Base-by-base conservation (phyloP, 2,329 filamentous ascomycete species). In the Pochonia chlamydosporia region DNA sequence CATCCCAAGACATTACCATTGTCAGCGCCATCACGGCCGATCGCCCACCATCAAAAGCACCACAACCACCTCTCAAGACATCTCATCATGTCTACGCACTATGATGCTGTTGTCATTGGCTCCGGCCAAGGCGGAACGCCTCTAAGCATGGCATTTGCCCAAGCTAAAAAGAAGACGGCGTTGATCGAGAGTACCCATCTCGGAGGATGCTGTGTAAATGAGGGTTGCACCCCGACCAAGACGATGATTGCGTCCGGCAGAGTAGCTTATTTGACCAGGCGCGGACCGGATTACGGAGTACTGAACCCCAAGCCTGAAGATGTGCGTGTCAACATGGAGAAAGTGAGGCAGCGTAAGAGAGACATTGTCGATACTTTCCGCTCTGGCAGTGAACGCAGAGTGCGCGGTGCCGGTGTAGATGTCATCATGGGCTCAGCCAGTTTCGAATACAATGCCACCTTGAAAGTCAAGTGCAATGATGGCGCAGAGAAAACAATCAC, bases 161-260 rank as follows among this genome's bases (percentile, higher is more conserved):
- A 68, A 25, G 65, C 71, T 3, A 68, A 68, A 24, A 63, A 66
- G 14, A 70, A 67, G 43, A 72, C 71, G 1, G 68, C 68, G 5
- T 59, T 79, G 23, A 61, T 78, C 44, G 76, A 79, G 54, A 61
- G 67, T n/a, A 50, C 63, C 0, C 66, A 74, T 45, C 62, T 79
- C 2, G 75, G 73, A n/a, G 76, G 75, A 10, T 75, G 71, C 47
- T 79, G 75, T 52, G 62, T 79, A 46, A 78, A 79, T 47, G 73
- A 74, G 50, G 76, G 76, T 4, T 79, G 76, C 54, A 79, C 76
- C 10, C 76, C 76, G 0, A 79, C 76, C 18, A 80, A 79, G 57
- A 79, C 76, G 8, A 72, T 80, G 68, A 72, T 80, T 42, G 69
- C 76, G 3, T 75, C 71, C 18, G 76, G 73, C 1, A 63, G 74